Conservation (phyloP, 495 filamentous ascomycete genomes). For the Penicillium nucicola region DNA sequence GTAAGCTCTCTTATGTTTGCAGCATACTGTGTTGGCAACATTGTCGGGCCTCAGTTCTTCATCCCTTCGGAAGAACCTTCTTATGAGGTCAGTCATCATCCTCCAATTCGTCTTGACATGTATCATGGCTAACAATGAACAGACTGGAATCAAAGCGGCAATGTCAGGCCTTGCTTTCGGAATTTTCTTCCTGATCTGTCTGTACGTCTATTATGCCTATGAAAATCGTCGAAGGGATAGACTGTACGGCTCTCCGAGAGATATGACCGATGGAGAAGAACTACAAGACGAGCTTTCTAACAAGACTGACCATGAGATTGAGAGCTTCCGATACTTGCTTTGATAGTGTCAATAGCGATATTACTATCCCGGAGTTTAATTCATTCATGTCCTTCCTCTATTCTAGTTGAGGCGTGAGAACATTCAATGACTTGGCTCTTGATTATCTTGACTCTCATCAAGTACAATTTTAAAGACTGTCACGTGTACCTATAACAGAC, state of each 20-base stretch:
- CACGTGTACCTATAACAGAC: too few species aligned
- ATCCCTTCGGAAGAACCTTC: conserved; percentile 28
- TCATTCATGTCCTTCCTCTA: too few species aligned
- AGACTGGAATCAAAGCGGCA: conserved; percentile 30
- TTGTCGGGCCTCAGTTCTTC: conserved; percentile 38
- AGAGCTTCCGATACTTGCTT: conserved; percentile 31
- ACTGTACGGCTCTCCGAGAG: conserved; percentile 18
- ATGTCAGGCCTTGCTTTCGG: conserved; percentile 26
- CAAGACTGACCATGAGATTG: conserved; percentile 31
- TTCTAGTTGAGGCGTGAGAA: too few species aligned
- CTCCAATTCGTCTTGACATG: too few species aligned
- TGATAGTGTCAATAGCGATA: background rate
- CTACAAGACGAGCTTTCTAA: conserved; percentile 28
- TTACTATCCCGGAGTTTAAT: too few species aligned
- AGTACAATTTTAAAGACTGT: too few species aligned
- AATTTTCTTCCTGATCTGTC: conserved; percentile 22
- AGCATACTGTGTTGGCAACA: conserved; percentile 38
- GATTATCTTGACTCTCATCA: too few species aligned
- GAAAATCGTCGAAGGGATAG: conserved; percentile 27
- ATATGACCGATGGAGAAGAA: conserved; percentile 23
- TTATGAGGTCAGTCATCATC: conserved; percentile 25
- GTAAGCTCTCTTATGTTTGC: conserved; percentile 39
- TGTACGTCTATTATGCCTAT: conserved; percentile 20
- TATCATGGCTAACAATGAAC: background rate
- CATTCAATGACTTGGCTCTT: too few species aligned